These are phyloP conservation scores for Ajuga chamaepitys DNA, from an alignment of 257 asterid species.

Conservation along the genomic window DNA sequence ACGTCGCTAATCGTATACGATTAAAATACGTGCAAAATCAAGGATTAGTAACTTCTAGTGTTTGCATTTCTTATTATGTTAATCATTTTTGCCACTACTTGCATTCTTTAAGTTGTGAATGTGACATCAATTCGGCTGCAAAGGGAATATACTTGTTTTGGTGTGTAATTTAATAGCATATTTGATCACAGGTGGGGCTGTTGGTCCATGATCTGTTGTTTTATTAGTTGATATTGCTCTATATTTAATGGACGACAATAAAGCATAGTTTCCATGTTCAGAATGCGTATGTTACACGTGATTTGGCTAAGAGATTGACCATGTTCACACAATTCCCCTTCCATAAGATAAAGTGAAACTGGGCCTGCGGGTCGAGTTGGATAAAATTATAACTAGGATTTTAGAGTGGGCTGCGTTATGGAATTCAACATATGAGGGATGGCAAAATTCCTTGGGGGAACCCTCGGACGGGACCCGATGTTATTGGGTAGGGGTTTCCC, in stretches of 20 bases:
- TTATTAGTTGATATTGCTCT: background rate
- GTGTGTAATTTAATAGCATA: background rate
- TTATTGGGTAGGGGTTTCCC: too few relatives aligned
- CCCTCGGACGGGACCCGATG: too few relatives aligned
- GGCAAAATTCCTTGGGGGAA: too few relatives aligned
- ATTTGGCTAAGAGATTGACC: too few relatives aligned
- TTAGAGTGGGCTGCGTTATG: too few relatives aligned
- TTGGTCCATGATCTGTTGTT: background rate
- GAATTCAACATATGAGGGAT: too few relatives aligned
- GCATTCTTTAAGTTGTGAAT: background rate
- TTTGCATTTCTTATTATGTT: background rate
- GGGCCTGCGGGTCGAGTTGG: too few relatives aligned
- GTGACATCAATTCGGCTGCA: constrained; percentile 2
- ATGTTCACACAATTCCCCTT: too few relatives aligned
- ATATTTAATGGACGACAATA: background rate
- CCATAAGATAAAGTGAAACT: too few relatives aligned
- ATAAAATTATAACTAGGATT: too few relatives aligned
- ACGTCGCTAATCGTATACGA: background rate
- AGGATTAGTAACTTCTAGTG: background rate
- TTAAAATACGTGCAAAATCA: constrained; percentile 21
- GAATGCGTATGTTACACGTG: too few relatives aligned
- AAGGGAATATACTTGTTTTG: constrained; percentile 1
- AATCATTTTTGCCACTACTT: background rate
- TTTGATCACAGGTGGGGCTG: constrained; percentile 11
- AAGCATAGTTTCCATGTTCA: background rate